Base-by-base conservation (phyloP, 208 protist genomes). In the Crithidia brevicula region DNA sequence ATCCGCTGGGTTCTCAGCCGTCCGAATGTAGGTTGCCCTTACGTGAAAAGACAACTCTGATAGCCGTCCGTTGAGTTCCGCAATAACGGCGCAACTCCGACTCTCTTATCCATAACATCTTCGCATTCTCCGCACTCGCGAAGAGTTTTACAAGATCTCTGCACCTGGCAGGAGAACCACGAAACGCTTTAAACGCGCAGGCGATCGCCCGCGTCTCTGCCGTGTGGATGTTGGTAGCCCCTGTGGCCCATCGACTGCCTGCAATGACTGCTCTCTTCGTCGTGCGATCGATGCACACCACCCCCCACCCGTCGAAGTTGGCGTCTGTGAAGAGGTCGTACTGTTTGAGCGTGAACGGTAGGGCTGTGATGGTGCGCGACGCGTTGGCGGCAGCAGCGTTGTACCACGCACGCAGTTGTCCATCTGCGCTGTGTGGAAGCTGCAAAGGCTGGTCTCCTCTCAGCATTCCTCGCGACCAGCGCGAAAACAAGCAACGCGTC, bases 281-380 rank as follows among this genome's bases (percentile, higher is more conserved):
- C 0, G 34, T 7, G 1, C 69, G 25, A 31, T 75, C 30, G 33
- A 75, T 52, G 40, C 40, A 75, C 11, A 75, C 69, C 23, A 60
- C 69, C 1, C 69, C 60, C 69, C 69, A 75, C 16, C 69, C 69
- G 11, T 33, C 16, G 34, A 75, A 31, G 20, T 58, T 60, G 1
- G 69, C 56, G 53, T 68, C 69, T 1, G 60, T 63, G 60, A 59
- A 75, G n/a, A 75, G 45, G 43, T 75, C 42, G 69, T 62, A 61
- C 10, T n/a, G 8, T 28, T 51, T 0, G 3, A 22, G 40, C 0
- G 20, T 27, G 7, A 15, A 4, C 8, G 23, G 58, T 16, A 42
- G 4, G 2, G 34, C n/a, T 1, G 8, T 8, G 18, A 75, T 56
- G 15, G 6, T 10, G 4, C 50, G 23, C 25, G 50, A 28, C 16